Conservation (phyloP, 2,329 filamentous ascomycete species). For the Fusarium decemcellulare region DNA sequence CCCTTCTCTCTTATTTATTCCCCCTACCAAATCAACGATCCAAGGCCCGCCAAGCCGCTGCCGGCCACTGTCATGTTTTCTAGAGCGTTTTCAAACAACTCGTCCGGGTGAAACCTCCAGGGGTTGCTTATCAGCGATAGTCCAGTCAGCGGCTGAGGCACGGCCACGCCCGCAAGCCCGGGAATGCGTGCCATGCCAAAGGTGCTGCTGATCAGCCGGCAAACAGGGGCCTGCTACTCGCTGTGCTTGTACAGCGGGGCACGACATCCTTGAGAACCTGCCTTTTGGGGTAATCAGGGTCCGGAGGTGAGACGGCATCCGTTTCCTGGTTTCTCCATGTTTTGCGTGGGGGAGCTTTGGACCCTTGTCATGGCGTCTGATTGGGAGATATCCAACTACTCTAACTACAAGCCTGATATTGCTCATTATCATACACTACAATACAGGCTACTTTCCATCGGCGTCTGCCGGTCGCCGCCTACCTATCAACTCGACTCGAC, state of each 20-base stretch:
- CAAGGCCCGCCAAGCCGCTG: not conserved
- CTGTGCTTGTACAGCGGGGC: conserved; percentile 23
- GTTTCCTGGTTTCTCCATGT: not conserved
- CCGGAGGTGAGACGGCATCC: conserved; percentile 17
- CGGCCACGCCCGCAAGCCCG: conserved; percentile 20
- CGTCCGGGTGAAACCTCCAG: not conserved
- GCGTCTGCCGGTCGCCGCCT: no score
- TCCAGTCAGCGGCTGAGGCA: conserved; percentile 33
- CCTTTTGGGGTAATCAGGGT: conserved; percentile 34
- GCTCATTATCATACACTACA: no score
- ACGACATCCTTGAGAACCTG: conserved; percentile 25
- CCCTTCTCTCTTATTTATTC: no score
- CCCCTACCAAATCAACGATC: conserved; percentile 1
- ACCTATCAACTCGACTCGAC: no score
- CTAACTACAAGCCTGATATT: no score
- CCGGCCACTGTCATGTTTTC: not conserved
- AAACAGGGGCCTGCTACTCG: conserved; percentile 7
- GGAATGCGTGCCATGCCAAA: not conserved
- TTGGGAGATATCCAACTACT: no score
- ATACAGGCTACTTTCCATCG: no score
- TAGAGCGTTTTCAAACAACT: not conserved
- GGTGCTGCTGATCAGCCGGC: conserved; percentile 26
- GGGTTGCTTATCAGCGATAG: not conserved
- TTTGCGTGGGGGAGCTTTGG: not conserved
- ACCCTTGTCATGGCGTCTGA: not conserved